Conservation (phyloP, 106 monocot species). For the Dioscorea alata region DNA sequence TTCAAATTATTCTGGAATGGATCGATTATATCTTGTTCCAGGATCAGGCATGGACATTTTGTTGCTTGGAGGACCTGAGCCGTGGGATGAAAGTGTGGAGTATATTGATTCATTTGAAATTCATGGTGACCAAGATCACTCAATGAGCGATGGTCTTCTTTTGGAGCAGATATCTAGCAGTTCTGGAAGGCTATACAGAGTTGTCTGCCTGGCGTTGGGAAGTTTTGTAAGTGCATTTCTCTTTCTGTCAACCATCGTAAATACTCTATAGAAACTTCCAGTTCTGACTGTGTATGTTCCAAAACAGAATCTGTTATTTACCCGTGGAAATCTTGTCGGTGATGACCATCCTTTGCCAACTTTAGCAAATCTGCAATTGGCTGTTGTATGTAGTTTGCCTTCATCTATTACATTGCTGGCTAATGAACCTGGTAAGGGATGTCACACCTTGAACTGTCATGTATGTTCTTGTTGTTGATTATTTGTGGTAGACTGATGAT, state of each 20-base stretch:
- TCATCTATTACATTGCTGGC: slow-evolving; percentile 68
- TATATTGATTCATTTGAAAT: slow-evolving; percentile 62
- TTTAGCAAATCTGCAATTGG: slow-evolving; percentile 45
- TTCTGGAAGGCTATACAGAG: slow-evolving; percentile 39
- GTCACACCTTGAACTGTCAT: neutral
- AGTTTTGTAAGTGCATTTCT: slow-evolving; percentile 55
- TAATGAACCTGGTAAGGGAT: slow-evolving; percentile 70
- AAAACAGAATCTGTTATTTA: slow-evolving; percentile 74
- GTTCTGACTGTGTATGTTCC: slow-evolving; percentile 4
- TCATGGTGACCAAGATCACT: slow-evolving; percentile 19
- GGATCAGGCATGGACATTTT: slow-evolving; percentile 76
- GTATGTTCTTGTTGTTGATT: neutral
- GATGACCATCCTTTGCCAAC: slow-evolving; percentile 55
- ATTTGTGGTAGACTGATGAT: too few relatives aligned
- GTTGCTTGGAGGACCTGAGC: slow-evolving; percentile 75
- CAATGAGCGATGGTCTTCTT: slow-evolving; percentile 19
- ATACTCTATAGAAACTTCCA: neutral
- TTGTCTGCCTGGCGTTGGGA: slow-evolving; percentile 54
- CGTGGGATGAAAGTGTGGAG: slow-evolving; percentile 64
- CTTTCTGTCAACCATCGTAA: neutral
- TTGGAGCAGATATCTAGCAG: slow-evolving; percentile 22
- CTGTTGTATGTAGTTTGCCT: slow-evolving; percentile 70
- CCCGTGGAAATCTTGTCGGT: slow-evolving; percentile 87
- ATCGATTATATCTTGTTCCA: slow-evolving; percentile 74
- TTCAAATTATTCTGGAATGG: slow-evolving; percentile 22